A percentile compares a stretch with the other conserved stretches of the same genome.
These are phyloP conservation scores for Ploettnerulaceae sp. DNA, from an alignment of 2,329 filamentous ascomycete genomes.

Conservation along the genomic window DNA sequence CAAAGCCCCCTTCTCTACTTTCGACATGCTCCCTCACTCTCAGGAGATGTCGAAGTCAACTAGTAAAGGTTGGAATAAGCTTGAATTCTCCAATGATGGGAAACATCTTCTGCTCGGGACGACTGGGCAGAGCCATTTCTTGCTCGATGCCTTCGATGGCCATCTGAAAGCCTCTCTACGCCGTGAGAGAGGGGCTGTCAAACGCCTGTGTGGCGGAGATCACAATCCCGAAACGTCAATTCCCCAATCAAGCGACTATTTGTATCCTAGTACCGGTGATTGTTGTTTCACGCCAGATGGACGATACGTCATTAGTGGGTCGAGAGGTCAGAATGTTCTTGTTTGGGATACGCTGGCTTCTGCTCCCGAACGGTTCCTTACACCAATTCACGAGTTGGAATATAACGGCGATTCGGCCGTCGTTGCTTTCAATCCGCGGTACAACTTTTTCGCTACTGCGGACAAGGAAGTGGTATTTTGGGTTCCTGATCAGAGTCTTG, in stretches of 20 bases:
- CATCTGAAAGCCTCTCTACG: conserved; percentile 68
- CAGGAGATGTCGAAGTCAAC: conserved; percentile 50
- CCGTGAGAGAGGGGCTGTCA: conserved; percentile 50
- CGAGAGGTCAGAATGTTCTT: conserved; percentile 61
- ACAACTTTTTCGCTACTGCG: conserved; percentile 86
- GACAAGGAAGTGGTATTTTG: conserved; percentile 80
- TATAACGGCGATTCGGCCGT: conserved; percentile 67
- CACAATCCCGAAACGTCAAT: conserved; percentile 28
- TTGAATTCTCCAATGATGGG: conserved; percentile 96
- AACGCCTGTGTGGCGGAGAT: conserved; percentile 51
- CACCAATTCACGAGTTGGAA: conserved; percentile 59
- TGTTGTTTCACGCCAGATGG: conserved; percentile 88
- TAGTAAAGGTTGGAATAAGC: conserved; percentile 73
- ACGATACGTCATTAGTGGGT: conserved; percentile 81
- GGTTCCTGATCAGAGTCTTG: conserved; percentile 55
- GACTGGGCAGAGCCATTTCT: conserved; percentile 76
- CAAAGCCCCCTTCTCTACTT: conserved; percentile 80
- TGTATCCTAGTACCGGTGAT: conserved; percentile 63
- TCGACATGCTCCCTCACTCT: conserved; percentile 61
- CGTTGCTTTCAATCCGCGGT: conserved; percentile 83
- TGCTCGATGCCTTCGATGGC: conserved; percentile 91
- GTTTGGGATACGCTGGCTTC: conserved; percentile 76
- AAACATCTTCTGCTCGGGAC: conserved; percentile 82
- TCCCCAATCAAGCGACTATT: conserved; percentile 28
- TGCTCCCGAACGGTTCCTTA: conserved; percentile 52